phyloP scores from a whole-genome alignment of 176 grass and related monocot species.

The Leersia perrieri region DNA sequence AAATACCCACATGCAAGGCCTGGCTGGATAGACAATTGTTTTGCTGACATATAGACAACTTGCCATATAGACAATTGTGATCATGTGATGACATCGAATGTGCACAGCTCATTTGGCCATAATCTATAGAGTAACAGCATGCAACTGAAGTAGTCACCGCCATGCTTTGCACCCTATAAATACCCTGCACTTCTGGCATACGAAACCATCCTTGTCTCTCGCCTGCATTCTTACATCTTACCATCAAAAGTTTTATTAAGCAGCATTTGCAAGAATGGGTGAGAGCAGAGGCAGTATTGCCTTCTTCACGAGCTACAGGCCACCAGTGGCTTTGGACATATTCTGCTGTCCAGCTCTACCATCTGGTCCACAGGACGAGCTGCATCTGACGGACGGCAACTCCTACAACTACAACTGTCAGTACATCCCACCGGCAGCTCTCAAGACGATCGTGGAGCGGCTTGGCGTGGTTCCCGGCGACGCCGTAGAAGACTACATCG shows the following conservation, averaged over 20 bases:
- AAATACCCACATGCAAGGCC: background rate
- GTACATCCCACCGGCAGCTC: background rate
- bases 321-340: constrained; percentile 29
- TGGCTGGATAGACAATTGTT: too few species aligned
- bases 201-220: background rate
- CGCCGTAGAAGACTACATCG: background rate
- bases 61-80: background rate
- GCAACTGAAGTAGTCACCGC: background rate
- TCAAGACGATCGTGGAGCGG: background rate
- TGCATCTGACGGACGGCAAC: constrained; percentile 24
- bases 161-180: background rate
- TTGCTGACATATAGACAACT: too few species aligned
- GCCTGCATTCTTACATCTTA: background rate
- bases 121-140: background rate
- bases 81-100: background rate
- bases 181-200: background rate
- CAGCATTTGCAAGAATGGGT: background rate
- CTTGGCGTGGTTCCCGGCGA: background rate
- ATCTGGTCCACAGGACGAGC: background rate
- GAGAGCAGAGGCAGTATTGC: constrained; percentile 38
- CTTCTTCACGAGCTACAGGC: constrained; percentile 32
- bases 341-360: constrained; percentile 5
- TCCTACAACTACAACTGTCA: constrained; percentile 42
- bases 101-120: background rate
- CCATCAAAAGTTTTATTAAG: background rate